Conservation (phyloP, 2,329 filamentous ascomycete species). For the Helicocarpus griseus region DNA sequence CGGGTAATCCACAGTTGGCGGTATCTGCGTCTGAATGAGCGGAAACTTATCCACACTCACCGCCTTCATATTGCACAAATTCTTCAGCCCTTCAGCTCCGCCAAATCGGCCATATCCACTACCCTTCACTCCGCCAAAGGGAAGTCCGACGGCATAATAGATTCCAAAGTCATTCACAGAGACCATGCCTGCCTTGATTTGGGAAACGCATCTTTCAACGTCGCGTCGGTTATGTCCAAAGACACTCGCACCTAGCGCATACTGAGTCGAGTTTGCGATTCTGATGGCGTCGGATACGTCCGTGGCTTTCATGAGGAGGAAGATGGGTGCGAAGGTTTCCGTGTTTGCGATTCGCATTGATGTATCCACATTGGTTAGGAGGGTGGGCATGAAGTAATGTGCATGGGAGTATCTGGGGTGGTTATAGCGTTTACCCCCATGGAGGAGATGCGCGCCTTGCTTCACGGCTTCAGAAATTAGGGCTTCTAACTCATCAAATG, state of each 20-base stretch:
- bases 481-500: constrained; percentile 64
- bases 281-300: constrained; percentile 58
- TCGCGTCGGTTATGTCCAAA: constrained; percentile 62
- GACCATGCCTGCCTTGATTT: constrained; percentile 78
- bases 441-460: constrained; percentile 69
- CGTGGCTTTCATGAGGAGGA: constrained; percentile 68
- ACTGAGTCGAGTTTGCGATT: constrained; percentile 74
- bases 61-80: constrained; percentile 78
- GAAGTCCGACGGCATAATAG: constrained; percentile 87
- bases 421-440: constrained; percentile 60
- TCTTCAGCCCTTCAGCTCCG: constrained; percentile 75
- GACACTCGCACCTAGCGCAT: constrained; percentile 80
- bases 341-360: constrained; percentile 79
- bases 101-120: constrained; percentile 91
- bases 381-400: constrained; percentile 86
- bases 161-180: constrained; percentile 91
- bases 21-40: constrained; percentile 63
- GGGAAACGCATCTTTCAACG: constrained; percentile 54
- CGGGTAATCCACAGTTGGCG: constrained; percentile 71
- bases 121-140: constrained; percentile 83
- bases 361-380: constrained; percentile 79
- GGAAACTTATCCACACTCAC: constrained; percentile 67
- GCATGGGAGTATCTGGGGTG: constrained; percentile 68
- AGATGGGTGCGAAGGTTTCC: constrained; percentile 89
- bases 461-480: constrained; percentile 69